Evolutionary conservation across 2,329 filamentous ascomycete species (phyloP), one percentile per base, ranked within the genome.

Genomic region (Talaromyces amestolkiae): DNA sequence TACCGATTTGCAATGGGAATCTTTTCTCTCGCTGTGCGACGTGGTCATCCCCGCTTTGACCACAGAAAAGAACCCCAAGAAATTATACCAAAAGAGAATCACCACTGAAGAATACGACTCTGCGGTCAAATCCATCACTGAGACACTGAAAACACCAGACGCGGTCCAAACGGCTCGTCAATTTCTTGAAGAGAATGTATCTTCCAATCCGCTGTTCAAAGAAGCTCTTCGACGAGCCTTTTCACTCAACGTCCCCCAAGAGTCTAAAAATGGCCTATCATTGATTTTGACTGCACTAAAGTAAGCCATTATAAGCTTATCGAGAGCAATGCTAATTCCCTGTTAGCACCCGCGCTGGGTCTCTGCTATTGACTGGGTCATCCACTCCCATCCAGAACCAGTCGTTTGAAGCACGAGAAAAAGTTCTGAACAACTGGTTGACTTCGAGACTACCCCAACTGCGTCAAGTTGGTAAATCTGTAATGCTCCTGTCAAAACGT

Each of bases 311-410:
- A 15, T 10, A 19, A 24, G 6, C 9, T 31, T 22, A 24, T 41
- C 15, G 11, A 37, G 7, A 11, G 27, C 22, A 33, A 3, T 19
- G 8, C 47, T 51, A 43, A 51, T 27, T 58, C 11, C 66, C 4
- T 24, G 17, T 19, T 35, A 86, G 83, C 70, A 84, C 84, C 13
- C 83, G 83, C 53, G 77, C 83, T 35, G 85, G 86, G 31, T 84
- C 85, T 1, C 73, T 87, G 11, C 72, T 87, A 8, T 73, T 88
- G 58, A 89, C 86, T 2, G 86, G 87, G 13, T 84, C 83, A 45
- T 77, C 81, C 3, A 84, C 82, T 0, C 82, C 84, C 2, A 80
- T 89, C 54, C 80, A 84, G 60, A 76, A 80, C 49, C 85, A 88
- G 65, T 81, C 86, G 0, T 72, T 86, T 9, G 77, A 81, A 31